phyloP scores from a whole-genome alignment of 257 asterid genomes.

The Voacanga thouarsii region DNA sequence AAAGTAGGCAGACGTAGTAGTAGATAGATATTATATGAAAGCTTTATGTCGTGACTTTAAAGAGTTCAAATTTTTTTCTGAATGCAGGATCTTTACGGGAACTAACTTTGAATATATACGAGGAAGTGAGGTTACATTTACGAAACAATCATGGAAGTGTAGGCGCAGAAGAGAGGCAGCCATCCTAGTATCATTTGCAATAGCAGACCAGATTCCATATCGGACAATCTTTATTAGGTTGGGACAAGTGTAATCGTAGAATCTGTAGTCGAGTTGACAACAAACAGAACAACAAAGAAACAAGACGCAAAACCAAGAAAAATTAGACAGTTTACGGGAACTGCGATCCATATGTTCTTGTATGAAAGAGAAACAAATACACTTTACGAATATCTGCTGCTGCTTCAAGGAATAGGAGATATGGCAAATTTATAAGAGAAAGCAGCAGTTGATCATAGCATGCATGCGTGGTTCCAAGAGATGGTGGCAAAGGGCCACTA shows the following conservation, averaged over 20 bases:
- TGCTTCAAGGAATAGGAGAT: no score
- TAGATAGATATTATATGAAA: no score
- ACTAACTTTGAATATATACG: neutral
- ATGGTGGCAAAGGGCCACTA: conserved; percentile 26
- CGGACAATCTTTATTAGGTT: conserved; percentile 47
- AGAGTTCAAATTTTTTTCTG: no score
- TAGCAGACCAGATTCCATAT: conserved; percentile 60
- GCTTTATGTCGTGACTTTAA: no score
- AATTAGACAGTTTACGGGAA: conserved; percentile 15
- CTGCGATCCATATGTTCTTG: conserved; percentile 15
- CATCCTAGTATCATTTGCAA: conserved; percentile 65
- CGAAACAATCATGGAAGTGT: conserved; percentile 79
- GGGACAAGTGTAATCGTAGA: conserved; percentile 54
- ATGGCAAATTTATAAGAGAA: conserved; percentile 36
- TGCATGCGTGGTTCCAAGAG: conserved; percentile 10
- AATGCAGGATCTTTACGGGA: no score
- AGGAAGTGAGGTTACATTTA: conserved; percentile 31
- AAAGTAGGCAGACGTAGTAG: no score
- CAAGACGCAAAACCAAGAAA: conserved; percentile 31
- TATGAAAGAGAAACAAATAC: neutral
- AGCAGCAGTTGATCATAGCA: neutral
- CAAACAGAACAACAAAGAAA: conserved; percentile 27
- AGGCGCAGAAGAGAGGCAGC: conserved; percentile 79
- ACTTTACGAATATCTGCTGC: neutral
- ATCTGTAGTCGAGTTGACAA: conserved; percentile 55